Base-by-base conservation (phyloP, 257 asterid genomes). In the Solanum rostratum region DNA sequence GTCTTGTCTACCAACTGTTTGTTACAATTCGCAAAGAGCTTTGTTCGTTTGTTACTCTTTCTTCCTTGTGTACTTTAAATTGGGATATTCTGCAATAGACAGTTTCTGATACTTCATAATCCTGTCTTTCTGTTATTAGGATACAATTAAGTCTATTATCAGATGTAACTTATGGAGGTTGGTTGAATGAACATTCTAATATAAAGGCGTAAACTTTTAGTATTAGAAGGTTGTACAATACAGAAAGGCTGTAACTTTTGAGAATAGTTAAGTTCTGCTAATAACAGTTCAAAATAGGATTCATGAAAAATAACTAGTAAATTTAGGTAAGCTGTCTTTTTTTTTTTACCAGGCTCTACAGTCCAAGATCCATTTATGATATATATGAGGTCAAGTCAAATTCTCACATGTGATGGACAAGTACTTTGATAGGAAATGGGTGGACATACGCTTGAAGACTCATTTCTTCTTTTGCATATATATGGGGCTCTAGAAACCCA, bases 1-100 rank as follows among this genome's bases (percentile, higher is more conserved):
- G 19, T 15, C 7, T 18, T 81, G 97, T 92, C 10, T 81, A 57
- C 92, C 10, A 86, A 15, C 68, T 91, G 95, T 91, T 94, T 88
- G 97, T 57, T 86, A 85, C 63, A 85, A 88, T 89, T 84, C 92
- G 27, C 90, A 85, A 57, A 85, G 91, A 86, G 82, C 5, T 37
- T 80, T 69, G 78, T 83, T 33, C 15, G 16, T 33, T 80, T 65
- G 70, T 55, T 41, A 43, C 27, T 9, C 83, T 83, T 49, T 66
- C 81, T 84, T 81, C 65, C 82, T 33, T 85, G 57, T 65, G 39
- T 33, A 39, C 68, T 84, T 70, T 53, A 18, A 62, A 18, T 81
- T 81, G 39, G 24, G 57, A 45, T 73, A 73, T 73, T 43, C 30
- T 66, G 46, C 74, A 66, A 12, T 73, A 45, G 57, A 43, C n/a